Base-by-base conservation (phyloP, 306 rosid species). In the Macrotyloma uniflorum region DNA sequence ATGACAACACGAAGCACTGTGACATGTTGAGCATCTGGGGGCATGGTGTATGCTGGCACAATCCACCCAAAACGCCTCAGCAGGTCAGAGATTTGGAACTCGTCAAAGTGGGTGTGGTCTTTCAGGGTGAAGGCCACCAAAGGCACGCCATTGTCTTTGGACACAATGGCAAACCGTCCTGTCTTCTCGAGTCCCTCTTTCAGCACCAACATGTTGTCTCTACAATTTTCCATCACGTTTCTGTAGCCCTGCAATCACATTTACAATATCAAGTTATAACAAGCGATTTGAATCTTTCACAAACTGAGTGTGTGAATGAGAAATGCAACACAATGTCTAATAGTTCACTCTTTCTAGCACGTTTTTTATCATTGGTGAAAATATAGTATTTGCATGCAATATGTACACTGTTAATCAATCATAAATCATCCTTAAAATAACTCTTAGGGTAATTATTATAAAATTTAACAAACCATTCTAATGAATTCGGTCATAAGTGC, bases 1-100 rank as follows among this genome's bases (percentile, higher is more conserved):
- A 94, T 90, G 18, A 94, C 98, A 1, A 94, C 97, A 0, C 98
- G 93, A 4, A 94, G 83, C 54, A 94, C 98, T 0, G 98, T 94
- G 43, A 94, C 63, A 22, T 86, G 90, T 23, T 94, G 93, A 1
- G 98, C 97, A 18, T 94, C 89, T 0, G 98, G 90, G 0, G 98
- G 97, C 98, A 94, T 94, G 47, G 95, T 88, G 85, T 94, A 94
- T 3, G 98, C 98, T 0, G 98, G 98, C 38, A 94, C 97, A 3
- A 94, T 94, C 98, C 98, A 94, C 0, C 98, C 98, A 30, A 80
- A 92, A 33, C 98, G 96, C 9, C 96, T 73, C 33, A 94, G 54
- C 59, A 80, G 20, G 74, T 92, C 93, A 0, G 98, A 90, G 26
- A 94, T 85, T 65, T 94, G 97, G 33, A 94, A 92, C 65, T 94